Base-by-base conservation (phyloP, 305 asterid genomes). In the Euphrasia arctica region DNA sequence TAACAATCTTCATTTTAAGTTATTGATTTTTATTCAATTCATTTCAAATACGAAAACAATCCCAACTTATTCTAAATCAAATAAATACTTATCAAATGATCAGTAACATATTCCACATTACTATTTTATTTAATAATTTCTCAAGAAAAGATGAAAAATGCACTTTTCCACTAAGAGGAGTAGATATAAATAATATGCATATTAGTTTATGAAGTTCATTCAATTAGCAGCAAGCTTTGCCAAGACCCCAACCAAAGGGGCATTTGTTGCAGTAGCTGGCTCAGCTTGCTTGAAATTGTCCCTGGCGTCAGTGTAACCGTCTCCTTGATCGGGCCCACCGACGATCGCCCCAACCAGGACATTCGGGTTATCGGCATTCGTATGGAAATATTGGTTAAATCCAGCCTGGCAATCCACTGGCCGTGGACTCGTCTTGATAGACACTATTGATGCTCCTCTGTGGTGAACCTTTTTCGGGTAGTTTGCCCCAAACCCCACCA, bases 381-480 rank as follows among this genome's bases (percentile, higher is more conserved):
- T 81, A 9, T 79, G 36, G n/a, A 64, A 74, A 90, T 92, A 88
- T 27, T 36, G 6, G 2, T 25, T 25, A 27, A 62, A 85, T 9
- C 95, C 91, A 0, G 67, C 80, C 8, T 74, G 32, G 73, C 96
- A 88, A 1, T 49, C 36, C 59, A 88, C 90, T 3, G 71, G 73
- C 0, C 4, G 51, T 10, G 45, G 22, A 13, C 77, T 70, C 5
- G 36, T 54, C 73, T 80, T 79, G 2, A 83, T 74, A 8, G 95
- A 87, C 43, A 74, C 79, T n/a, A 89, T 83, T 1, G 97, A 89
- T 54, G 97, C 72, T 58, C 83, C 94, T 67, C 91, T 74, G 18
- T 87, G 93, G 61, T 89, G 93, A 28, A 74, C 73, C n/a, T 71
- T 45, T 11, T 73, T 51, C 1, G 97, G 91, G 67, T 72, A 87